Percentiles rank a stretch among this genome's conserved stretches.
Evolutionary conservation across 768 basidiomycete species (phyloP).

Genomic region (Lentinula sp.): DNA sequence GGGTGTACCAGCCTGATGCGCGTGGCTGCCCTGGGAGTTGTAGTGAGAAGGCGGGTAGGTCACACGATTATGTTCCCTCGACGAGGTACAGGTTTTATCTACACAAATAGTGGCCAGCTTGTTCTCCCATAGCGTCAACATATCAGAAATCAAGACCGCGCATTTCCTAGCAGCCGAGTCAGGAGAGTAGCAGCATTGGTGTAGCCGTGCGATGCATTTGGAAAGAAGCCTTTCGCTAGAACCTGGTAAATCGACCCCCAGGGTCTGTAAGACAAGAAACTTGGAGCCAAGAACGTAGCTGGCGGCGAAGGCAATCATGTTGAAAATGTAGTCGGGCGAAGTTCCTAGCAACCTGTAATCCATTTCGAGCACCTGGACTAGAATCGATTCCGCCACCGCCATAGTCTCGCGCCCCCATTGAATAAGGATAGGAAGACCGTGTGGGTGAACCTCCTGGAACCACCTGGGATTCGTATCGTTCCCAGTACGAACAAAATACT

Average conservation of each 20-base stretch:
- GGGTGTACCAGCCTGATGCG: background rate
- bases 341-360: constrained; percentile 27
- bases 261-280: background rate
- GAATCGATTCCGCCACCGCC: constrained; percentile 26
- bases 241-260: background rate
- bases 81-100: background rate
- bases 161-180: constrained; percentile 1
- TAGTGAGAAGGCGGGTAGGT: background rate
- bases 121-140: background rate
- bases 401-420: constrained; percentile 33
- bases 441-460: constrained; percentile 19
- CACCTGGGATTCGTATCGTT: background rate
- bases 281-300: constrained; percentile 13
- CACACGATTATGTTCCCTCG: background rate
- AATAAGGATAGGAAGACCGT: constrained; percentile 26
- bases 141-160: background rate
- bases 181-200: background rate
- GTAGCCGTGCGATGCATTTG: background rate
- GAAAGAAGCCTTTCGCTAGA: background rate
- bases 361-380: constrained; percentile 23
- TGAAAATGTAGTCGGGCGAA: constrained; percentile 31
- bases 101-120: background rate
- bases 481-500: background rate
- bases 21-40: background rate
- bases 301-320: constrained; percentile 33